Evolutionary conservation across 192 early-diverging fungal genomes (phyloP).

Genomic region (Coemansia sp.): DNA sequence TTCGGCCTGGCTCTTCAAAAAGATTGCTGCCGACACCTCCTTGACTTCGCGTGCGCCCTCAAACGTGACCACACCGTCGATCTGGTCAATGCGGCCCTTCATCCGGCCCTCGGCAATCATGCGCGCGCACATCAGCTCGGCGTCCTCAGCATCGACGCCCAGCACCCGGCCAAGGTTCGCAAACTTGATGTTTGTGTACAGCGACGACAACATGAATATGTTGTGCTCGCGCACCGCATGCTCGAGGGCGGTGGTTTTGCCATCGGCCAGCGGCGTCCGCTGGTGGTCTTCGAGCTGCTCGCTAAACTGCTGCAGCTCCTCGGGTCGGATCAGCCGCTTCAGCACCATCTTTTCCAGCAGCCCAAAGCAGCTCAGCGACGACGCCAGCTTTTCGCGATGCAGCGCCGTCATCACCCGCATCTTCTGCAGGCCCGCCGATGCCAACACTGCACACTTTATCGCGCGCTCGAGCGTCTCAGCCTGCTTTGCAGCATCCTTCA

Average conservation of each 20-base stretch:
- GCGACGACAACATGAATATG: constrained; percentile 75
- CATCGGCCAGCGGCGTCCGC: constrained; percentile 65
- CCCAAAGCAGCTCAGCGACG: constrained; percentile 65
- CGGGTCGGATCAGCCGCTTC: constrained; percentile 73
- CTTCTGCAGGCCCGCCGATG: constrained; percentile 85
- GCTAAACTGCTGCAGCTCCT: constrained; percentile 78
- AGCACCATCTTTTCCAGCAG: constrained; percentile 96
- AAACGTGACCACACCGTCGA: constrained; percentile 81
- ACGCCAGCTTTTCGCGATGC: constrained; percentile 87
- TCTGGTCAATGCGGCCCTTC: constrained; percentile 89
- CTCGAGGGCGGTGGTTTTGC: constrained; percentile 66
- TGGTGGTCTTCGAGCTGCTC: constrained; percentile 73
- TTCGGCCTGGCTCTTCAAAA: constrained; percentile 22
- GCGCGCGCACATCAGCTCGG: constrained; percentile 75
- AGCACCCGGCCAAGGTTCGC: constrained; percentile 76
- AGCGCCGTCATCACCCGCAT: constrained; percentile 81
- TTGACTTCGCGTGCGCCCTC: constrained; percentile 57
- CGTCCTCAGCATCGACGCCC: constrained; percentile 70
- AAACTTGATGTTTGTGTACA: constrained; percentile 92
- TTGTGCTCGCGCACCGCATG: constrained; percentile 96
- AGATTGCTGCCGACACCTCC: constrained; percentile 34
- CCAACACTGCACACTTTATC: constrained; percentile 86
- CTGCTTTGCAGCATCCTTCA: constrained; percentile 62
- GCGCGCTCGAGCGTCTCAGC: constrained; percentile 60
- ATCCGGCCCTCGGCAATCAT: constrained; percentile 92